Evolutionary conservation across 305 asterid species (phyloP).

Genomic region (Caryopteris hybrid): DNA sequence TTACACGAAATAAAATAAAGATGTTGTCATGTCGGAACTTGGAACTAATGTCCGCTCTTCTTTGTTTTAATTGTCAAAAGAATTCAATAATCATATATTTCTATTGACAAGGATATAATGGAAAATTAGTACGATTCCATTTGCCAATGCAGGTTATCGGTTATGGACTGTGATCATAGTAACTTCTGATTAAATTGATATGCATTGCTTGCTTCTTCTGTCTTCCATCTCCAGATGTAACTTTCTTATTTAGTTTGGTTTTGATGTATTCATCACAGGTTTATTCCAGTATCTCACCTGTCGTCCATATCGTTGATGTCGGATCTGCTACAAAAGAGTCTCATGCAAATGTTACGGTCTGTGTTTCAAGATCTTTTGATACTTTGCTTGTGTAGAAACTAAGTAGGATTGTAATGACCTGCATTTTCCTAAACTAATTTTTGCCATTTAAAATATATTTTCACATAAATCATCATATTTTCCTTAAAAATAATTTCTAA

Average conservation of each 20-base stretch:
- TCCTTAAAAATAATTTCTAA: no score
- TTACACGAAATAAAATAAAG: not conserved
- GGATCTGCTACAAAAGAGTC: constrained; percentile 75
- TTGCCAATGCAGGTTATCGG: not conserved
- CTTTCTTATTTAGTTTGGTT: constrained; percentile 12
- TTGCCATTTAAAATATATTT: no score
- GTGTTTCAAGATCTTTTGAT: constrained; percentile 23
- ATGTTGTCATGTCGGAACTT: not conserved
- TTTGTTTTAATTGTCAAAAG: not conserved
- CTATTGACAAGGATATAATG: not conserved
- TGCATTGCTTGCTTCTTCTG: not conserved
- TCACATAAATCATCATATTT: no score
- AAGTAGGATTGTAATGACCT: no score
- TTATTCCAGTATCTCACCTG: constrained; percentile 85
- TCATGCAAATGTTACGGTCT: constrained; percentile 78
- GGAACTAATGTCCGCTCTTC: not conserved
- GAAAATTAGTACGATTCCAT: not conserved
- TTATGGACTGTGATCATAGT: not conserved
- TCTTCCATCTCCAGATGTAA: not conserved
- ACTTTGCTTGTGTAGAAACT: constrained; percentile 3
- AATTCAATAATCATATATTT: not conserved
- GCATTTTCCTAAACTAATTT: no score
- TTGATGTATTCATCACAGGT: constrained; percentile 44
- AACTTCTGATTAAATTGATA: not conserved
- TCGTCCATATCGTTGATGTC: constrained; percentile 84